Base-by-base conservation (phyloP, 1,139 yeast genomes). In the Scheffersomyces lignicola region DNA sequence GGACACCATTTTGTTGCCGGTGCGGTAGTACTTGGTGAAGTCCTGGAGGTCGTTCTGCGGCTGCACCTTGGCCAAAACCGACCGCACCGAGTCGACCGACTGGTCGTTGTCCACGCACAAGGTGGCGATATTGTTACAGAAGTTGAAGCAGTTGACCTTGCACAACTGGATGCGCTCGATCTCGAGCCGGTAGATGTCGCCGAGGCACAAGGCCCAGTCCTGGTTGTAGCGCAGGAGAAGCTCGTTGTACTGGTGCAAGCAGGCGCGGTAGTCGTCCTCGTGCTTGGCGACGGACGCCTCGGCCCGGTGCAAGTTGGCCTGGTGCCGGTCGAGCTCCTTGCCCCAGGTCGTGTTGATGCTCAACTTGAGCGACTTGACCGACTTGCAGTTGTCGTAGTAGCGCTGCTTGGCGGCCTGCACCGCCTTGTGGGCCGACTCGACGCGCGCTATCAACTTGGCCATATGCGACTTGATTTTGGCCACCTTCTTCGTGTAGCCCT, bases 101-200 rank as follows among this genome's bases (percentile, higher is more conserved):
- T 80, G 85, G 51, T 87, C 96, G 47, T 83, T 84, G 33, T 79
- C 79, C 18, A 88, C 92, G 54, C 95, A 87, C 5, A 82, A 72
- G 0, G 88, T 73, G 4, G 95, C 86, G 9, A 84, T 69, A 35
- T 81, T 72, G 56, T 88, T 88, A 36, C 95, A 82, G 56, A 74
- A 90, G 29, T 82, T 84, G 83, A 96, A 94, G 44, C 94, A 60
- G 50, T 83, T 86, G 12, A 84, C 69, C 50, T 89, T 87, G 38
- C 87, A 55, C 40, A 82, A 75, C 48, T 84, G 84, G 36, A 89
- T 78, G 44, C 96, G 73, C 49, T 86, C 89, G 34, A 78, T 77
- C 54, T 92, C 98, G 43, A 87, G 62, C 40, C 71, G 78, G 58
- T 90, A 95, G 42, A 87, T 70, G 45, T 79, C 80, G 42, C 73